Evolutionary conservation across 306 rosid genomes (phyloP).

Genomic region (Vachellia pachyceras): DNA sequence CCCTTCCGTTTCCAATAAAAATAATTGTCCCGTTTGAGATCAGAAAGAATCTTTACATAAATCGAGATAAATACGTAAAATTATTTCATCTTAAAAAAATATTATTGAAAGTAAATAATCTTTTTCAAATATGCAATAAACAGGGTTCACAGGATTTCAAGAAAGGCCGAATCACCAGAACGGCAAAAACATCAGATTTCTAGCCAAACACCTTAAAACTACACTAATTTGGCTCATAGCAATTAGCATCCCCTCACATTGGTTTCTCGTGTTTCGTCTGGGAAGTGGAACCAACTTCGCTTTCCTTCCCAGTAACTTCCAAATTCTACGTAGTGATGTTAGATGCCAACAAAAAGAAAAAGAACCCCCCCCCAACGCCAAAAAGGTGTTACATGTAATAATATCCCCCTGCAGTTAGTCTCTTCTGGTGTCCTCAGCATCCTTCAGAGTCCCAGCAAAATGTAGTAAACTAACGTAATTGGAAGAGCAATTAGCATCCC

Average conservation of each 20-base stretch:
- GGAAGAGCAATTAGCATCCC: slow-evolving; percentile 89
- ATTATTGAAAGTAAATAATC: no score
- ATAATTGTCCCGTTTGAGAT: no score
- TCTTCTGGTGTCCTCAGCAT: slow-evolving; percentile 14
- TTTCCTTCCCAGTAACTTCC: slow-evolving; percentile 15
- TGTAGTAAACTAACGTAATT: slow-evolving; percentile 76
- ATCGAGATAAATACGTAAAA: no score
- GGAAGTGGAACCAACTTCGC: slow-evolving; percentile 4
- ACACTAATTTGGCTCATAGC: neutral
- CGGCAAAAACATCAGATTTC: slow-evolving; percentile 32
- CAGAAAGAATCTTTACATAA: no score
- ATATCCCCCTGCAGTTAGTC: slow-evolving; percentile 39
- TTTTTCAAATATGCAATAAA: no score
- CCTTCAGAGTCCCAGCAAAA: slow-evolving; percentile 78
- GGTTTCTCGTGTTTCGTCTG: neutral
- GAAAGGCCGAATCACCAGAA: neutral
- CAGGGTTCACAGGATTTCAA: slow-evolving; percentile 32
- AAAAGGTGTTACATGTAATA: neutral
- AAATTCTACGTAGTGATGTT: slow-evolving; percentile 51
- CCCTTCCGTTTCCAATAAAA: slow-evolving; percentile 42
- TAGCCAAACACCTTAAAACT: neutral
- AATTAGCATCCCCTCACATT: slow-evolving; percentile 12
- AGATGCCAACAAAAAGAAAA: slow-evolving; percentile 35
- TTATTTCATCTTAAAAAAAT: no score
- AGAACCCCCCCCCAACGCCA: neutral